phyloP scores from a whole-genome alignment of 148 eudicot species.

The Fallopia convolvulus region DNA sequence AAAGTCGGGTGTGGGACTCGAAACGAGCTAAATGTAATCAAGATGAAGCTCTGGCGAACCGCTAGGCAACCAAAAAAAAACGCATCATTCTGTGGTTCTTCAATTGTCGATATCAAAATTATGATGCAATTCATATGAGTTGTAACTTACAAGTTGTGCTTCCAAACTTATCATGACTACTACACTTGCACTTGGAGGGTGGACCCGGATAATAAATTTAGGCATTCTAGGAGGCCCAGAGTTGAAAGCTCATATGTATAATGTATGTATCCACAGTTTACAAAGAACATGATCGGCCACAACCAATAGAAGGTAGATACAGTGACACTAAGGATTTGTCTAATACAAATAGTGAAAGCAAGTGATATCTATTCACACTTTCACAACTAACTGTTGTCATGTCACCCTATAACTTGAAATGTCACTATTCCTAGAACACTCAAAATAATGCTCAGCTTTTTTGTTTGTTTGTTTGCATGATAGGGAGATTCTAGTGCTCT shows the following conservation, averaged over 20 bases:
- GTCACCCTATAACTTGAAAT: neutral
- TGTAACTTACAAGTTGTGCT: too few relatives aligned
- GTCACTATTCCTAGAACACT: slow-evolving; percentile 1
- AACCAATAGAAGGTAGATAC: neutral
- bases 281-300: neutral
- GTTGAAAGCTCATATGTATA: neutral
- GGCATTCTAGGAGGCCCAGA: neutral
- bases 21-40: too few relatives aligned
- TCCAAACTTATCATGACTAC: too few relatives aligned
- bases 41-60: too few relatives aligned
- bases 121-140: too few relatives aligned
- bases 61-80: too few relatives aligned
- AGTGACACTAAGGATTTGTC: neutral
- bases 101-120: too few relatives aligned
- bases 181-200: neutral
- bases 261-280: neutral
- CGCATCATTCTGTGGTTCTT: too few relatives aligned
- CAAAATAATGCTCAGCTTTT: neutral
- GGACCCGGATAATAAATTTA: too few relatives aligned
- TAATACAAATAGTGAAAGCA: neutral
- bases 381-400: neutral
- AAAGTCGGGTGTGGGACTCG: too few relatives aligned
- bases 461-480: neutral
- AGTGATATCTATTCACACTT: neutral
- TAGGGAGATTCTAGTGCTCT: neutral